phyloP scores from a whole-genome alignment of 116 monocot genomes.

The Iris pallida region DNA sequence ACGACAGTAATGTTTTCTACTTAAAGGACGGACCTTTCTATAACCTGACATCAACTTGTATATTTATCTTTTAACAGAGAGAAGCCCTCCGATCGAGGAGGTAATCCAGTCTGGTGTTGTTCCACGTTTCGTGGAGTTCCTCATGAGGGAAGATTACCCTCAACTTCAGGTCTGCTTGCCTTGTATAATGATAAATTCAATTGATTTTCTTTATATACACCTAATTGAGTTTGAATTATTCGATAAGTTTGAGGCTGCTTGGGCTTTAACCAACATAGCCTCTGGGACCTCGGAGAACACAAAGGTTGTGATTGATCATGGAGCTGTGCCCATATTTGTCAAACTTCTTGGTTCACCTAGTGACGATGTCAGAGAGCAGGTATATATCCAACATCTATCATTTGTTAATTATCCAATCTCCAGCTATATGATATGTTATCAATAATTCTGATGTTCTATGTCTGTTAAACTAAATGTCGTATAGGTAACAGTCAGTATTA shows the following conservation, averaged over 20 bases:
- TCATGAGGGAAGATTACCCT: slow-evolving; percentile 77
- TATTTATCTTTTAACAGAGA: slow-evolving; percentile 29
- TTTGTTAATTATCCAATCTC: too few relatives aligned
- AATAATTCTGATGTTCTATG: too few relatives aligned
- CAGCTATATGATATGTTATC: too few relatives aligned
- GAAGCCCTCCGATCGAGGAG: slow-evolving; percentile 89
- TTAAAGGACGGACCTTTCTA: too few relatives aligned
- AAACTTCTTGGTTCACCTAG: slow-evolving; percentile 52
- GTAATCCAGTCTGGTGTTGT: slow-evolving; percentile 86
- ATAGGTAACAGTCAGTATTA: too few relatives aligned
- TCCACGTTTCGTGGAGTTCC: slow-evolving; percentile 81
- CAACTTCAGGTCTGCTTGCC: slow-evolving; percentile 60
- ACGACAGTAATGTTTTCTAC: too few relatives aligned
- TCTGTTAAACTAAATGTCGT: too few relatives aligned
- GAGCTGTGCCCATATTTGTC: slow-evolving; percentile 63
- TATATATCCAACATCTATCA: slow-evolving; percentile 1
- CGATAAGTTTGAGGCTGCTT: slow-evolving; percentile 53
- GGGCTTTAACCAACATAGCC: slow-evolving; percentile 61
- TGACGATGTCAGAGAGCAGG: slow-evolving; percentile 67
- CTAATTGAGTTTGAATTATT: not conserved
- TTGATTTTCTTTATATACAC: not conserved
- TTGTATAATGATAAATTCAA: not conserved
- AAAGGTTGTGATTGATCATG: slow-evolving; percentile 59
- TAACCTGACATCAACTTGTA: not conserved
- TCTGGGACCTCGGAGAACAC: slow-evolving; percentile 63